A percentile compares a stretch with the other conserved stretches of the same genome.
Evolutionary conservation across 2,329 filamentous ascomycete genomes (phyloP).

Genomic region (Mariannaea elegans): DNA sequence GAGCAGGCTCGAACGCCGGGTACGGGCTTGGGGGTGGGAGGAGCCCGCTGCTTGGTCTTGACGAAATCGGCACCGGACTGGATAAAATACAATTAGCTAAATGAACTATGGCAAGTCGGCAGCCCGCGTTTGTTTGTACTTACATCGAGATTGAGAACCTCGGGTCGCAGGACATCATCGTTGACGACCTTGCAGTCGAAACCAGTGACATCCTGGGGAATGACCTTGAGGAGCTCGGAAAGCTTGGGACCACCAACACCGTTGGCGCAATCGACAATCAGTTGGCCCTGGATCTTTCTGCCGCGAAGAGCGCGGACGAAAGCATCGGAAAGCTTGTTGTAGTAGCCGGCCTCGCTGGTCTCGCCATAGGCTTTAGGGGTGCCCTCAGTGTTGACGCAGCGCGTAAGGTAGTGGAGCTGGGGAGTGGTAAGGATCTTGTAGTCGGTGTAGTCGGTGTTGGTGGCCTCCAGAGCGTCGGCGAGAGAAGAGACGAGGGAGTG

Average conservation of each 20-base stretch:
- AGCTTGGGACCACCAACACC: slow-evolving; percentile 95
- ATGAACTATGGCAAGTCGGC: background rate
- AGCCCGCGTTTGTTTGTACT: slow-evolving; percentile 39
- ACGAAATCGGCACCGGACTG: slow-evolving; percentile 97
- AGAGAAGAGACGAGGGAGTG: slow-evolving; percentile 83
- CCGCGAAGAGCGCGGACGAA: slow-evolving; percentile 86
- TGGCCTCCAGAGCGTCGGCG: slow-evolving; percentile 80
- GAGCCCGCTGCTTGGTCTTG: slow-evolving; percentile 94
- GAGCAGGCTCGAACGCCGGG: slow-evolving; percentile 85
- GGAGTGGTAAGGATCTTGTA: slow-evolving; percentile 94
- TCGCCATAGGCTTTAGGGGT: slow-evolving; percentile 89
- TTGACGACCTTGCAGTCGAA: slow-evolving; percentile 90
- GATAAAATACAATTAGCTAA: slow-evolving; percentile 11
- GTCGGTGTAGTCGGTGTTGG: slow-evolving; percentile 78
- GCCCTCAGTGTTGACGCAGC: slow-evolving; percentile 91
- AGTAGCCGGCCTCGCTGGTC: slow-evolving; percentile 91
- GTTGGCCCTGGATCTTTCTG: slow-evolving; percentile 74
- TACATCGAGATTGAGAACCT: slow-evolving; percentile 88
- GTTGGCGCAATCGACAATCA: slow-evolving; percentile 95
- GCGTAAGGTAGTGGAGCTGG: slow-evolving; percentile 96
- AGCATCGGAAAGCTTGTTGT: slow-evolving; percentile 86
- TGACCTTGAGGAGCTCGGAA: slow-evolving; percentile 82
- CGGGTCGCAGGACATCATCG: slow-evolving; percentile 90
- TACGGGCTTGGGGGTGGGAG: slow-evolving; percentile 80
- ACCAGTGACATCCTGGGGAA: slow-evolving; percentile 74